Conservation (phyloP, 2,329 filamentous ascomycete genomes). For the Diaporthe aspalathi region DNA sequence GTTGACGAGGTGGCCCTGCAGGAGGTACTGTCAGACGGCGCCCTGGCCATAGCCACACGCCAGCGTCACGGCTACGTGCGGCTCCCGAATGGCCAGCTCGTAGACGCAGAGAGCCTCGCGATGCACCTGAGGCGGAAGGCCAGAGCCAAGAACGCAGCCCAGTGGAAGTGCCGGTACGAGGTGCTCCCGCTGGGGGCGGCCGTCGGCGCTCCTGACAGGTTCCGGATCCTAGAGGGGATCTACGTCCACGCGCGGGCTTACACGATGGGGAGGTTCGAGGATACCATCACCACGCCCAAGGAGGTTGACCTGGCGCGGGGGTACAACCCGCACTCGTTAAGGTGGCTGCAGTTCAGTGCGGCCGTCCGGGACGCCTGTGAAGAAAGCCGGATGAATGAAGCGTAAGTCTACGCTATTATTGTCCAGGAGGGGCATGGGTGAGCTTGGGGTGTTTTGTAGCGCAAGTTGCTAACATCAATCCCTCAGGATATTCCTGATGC, state of each 20-base stretch:
- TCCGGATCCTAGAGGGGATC: neutral
- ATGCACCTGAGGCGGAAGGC: conserved; percentile 11
- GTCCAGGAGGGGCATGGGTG: neutral
- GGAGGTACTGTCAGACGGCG: neutral
- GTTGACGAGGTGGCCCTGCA: neutral
- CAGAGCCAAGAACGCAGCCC: neutral
- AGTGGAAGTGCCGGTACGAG: neutral
- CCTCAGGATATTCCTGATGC: neutral
- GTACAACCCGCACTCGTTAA: neutral
- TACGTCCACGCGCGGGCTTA: conserved; percentile 3
- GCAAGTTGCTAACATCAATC: neutral
- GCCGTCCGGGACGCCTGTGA: neutral
- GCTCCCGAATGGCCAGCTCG: conserved; percentile 3
- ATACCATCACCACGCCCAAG: neutral
- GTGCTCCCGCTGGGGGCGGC: neutral
- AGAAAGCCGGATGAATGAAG: neutral
- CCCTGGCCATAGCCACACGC: neutral
- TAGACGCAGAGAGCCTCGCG: neutral
- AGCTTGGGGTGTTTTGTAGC: neutral
- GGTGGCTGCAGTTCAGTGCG: conserved; percentile 1
- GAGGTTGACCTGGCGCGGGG: neutral
- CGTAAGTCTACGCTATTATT: neutral
- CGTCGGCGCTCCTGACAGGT: neutral
- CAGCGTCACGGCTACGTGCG: neutral
- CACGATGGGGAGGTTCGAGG: conserved; percentile 1